Base-by-base conservation (phyloP, 805 yeast genomes). In the Wickerhamiella australiensis region DNA sequence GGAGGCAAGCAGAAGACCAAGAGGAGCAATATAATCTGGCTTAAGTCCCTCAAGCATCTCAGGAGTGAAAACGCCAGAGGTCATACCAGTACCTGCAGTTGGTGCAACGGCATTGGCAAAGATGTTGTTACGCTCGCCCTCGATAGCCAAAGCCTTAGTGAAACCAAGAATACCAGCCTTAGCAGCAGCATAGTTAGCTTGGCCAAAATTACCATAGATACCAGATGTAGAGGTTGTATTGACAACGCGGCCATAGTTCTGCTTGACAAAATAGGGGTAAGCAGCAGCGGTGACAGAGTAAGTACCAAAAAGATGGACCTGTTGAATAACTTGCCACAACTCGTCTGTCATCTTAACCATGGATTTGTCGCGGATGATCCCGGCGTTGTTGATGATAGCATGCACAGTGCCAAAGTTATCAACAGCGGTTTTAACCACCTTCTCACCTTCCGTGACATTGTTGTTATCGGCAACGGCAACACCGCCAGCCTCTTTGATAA, bases 1-100 rank as follows among this genome's bases (percentile, higher is more conserved):
- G 51, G 87, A 76, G n/a, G 85, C 74, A 54, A 88, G 74, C 58
- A 82, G 73, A 15, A 86, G 85, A 56, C 86, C 77, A 54, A 88
- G 72, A 51, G 98, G 98, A 1, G 96, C 92, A 44, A 90, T 96
- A 65, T 79, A 85, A 47, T 80, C 77, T 5, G 96, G 88, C 59
- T 85, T 85, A 67, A 81, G 86, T 58, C 80, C 78, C 68, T 85
- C 85, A 58, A 81, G 76, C 66, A 90, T 94, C 53, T 78, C 79
- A 44, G 80, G 81, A 44, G 78, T 76, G 69, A 90, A 84, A 44
- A 90, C 80, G 5, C 95, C 83, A 61, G 78, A 76, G 25, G 98
- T 90, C 98, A 90, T 90, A 51, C 94, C 88, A 41, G 98, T 90
- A 62, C 90, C 96, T 25, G 97, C 97, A 65, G 90, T 96, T 49